phyloP scores from a whole-genome alignment of 495 filamentous ascomycete genomes.

The Cercophora samala region DNA sequence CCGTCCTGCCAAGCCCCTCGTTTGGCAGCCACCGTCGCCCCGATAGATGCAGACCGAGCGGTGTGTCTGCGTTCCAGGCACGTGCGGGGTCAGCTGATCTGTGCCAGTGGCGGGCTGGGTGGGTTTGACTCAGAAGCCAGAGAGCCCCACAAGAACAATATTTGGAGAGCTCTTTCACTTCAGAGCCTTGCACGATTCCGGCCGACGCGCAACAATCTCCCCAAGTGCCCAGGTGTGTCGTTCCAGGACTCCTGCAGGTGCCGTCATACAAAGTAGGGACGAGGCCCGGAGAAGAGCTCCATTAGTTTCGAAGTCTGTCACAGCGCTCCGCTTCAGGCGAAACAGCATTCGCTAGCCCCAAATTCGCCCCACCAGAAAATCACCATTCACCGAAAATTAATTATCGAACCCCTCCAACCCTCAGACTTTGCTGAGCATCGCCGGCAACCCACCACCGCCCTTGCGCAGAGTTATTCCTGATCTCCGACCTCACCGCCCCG shows the following conservation, averaged over 20 bases:
- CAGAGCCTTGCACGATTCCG: not conserved
- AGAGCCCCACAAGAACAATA: conserved; percentile 4
- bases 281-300: conserved; percentile 1
- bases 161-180: conserved; percentile 1
- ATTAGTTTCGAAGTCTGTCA: conserved; percentile 6
- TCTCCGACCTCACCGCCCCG: conserved; percentile 14
- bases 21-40: not conserved
- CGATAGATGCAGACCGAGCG: not conserved
- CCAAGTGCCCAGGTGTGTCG: not conserved
- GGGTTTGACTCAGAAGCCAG: not conserved
- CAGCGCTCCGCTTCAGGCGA: not conserved
- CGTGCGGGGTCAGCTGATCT: conserved; percentile 3
- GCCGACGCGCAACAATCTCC: not conserved
- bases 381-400: conserved; percentile 37
- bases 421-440: conserved; percentile 27
- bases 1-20: conserved; percentile 4
- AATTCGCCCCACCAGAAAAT: conserved; percentile 38
- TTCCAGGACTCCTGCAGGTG: not conserved
- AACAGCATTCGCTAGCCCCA: conserved; percentile 30
- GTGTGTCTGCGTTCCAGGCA: not conserved
- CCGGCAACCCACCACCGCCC: conserved; percentile 19
- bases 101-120: not conserved
- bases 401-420: conserved; percentile 32
- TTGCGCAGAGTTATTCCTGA: conserved; percentile 17
- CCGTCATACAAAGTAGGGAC: conserved; percentile 2